Evolutionary conservation across 1,284 basidiomycete genomes (phyloP).

Genomic region (Ganoderma leucocontextum): DNA sequence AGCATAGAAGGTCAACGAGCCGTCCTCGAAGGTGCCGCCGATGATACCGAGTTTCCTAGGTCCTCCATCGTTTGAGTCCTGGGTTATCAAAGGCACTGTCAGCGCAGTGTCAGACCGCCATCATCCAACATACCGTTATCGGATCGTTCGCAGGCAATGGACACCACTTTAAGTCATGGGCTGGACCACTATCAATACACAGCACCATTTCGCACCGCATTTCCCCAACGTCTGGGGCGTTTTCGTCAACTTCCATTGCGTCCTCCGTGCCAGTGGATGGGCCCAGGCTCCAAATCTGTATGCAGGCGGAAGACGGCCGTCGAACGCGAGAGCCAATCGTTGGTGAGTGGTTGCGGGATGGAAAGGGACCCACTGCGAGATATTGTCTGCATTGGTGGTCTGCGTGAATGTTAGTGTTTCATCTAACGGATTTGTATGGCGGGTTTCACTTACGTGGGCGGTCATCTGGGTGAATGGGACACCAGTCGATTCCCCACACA

Average conservation of each 20-base stretch:
- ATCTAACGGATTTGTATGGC: neutral
- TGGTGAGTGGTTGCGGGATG: conserved; percentile 64
- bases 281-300: conserved; percentile 73
- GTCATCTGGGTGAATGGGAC: conserved; percentile 75
- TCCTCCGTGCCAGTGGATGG: conserved; percentile 35
- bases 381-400: conserved; percentile 72
- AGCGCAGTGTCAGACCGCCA: neutral
- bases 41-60: conserved; percentile 79
- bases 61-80: conserved; percentile 26
- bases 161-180: conserved; percentile 87
- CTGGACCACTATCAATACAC: conserved; percentile 79
- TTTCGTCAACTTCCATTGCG: conserved; percentile 30
- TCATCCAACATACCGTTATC: conserved; percentile 19
- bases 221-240: conserved; percentile 43
- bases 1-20: conserved; percentile 76
- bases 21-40: conserved; percentile 86
- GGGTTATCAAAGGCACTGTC: neutral
- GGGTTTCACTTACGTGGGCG: conserved; percentile 54
- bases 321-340: conserved; percentile 61
- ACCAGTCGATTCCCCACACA: conserved; percentile 91
- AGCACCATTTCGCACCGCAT: conserved; percentile 79
- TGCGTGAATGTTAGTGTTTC: conserved; percentile 36
- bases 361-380: conserved; percentile 83
- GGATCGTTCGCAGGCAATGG: conserved; percentile 81
- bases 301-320: conserved; percentile 63